phyloP scores from a whole-genome alignment of 2,329 filamentous ascomycete genomes.

The Alternaria sp. region DNA sequence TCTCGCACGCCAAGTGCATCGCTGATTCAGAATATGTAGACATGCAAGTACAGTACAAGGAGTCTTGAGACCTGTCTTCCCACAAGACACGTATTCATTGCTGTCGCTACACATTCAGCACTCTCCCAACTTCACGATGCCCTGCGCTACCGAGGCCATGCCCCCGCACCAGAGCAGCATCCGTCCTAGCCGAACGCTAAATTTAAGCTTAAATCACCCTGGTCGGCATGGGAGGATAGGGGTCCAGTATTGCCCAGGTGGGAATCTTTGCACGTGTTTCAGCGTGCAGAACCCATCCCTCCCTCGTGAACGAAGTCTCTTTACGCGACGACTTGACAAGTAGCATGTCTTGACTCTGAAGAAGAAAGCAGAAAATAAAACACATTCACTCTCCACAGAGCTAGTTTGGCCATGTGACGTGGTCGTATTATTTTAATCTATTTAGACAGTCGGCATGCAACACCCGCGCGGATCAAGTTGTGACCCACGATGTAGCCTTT shows the following conservation, averaged over 20 bases:
- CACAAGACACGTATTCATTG: neutral
- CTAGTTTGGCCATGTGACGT: neutral
- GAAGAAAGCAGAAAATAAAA: neutral
- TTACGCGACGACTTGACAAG: neutral
- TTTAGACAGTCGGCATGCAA: conserved; percentile 10
- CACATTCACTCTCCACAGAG: neutral
- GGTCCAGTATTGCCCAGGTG: neutral
- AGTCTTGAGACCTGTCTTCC: neutral
- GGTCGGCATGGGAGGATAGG: conserved; percentile 8
- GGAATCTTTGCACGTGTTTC: neutral
- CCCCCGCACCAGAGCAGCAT: conserved; percentile 19
- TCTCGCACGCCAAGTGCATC: neutral
- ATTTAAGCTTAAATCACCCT: conserved; percentile 28
- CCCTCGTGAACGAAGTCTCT: neutral
- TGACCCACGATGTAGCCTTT: neutral
- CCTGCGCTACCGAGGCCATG: neutral
- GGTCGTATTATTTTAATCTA: conserved; percentile 9
- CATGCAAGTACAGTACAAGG: neutral
- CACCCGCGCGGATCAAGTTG: neutral
- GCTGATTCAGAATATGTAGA: neutral
- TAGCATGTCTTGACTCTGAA: neutral
- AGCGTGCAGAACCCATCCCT: neutral
- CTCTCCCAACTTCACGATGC: neutral
- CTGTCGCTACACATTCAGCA: conserved; percentile 1
- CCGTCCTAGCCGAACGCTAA: conserved; percentile 15